Conservation (phyloP, 2,329 filamentous ascomycete species). For the Stenocarpella maydis region DNA sequence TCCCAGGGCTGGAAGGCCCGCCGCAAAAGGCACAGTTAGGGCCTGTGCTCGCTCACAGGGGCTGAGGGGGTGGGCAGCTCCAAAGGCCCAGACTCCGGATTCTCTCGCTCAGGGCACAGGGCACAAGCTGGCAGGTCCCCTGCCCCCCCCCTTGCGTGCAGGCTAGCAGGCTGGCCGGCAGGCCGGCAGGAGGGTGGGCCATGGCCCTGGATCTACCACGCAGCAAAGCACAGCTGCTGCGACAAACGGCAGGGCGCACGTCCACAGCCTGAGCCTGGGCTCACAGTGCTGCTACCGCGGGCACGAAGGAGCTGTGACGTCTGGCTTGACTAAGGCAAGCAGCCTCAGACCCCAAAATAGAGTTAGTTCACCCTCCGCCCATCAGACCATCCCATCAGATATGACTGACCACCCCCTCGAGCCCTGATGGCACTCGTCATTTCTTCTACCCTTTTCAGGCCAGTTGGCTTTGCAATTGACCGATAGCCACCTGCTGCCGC, state of each 20-base stretch:
- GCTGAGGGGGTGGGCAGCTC: slow-evolving; percentile 11
- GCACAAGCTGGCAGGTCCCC: not conserved
- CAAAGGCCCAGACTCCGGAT: slow-evolving; percentile 17
- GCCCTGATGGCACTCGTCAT: slow-evolving; percentile 2
- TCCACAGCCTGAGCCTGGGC: no score
- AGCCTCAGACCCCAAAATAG: slow-evolving; percentile 1
- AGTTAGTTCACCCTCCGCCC: no score
- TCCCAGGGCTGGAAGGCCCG: slow-evolving; percentile 1
- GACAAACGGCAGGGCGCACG: slow-evolving; percentile 2
- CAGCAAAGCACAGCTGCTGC: slow-evolving; percentile 2
- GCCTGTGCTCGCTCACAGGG: not conserved
- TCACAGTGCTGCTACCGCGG: not conserved
- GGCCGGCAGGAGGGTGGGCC: not conserved
- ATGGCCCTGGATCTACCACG: slow-evolving; percentile 11
- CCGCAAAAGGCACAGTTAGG: not conserved
- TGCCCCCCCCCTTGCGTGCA: no score
- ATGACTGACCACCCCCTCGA: slow-evolving; percentile 4
- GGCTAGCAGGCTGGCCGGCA: no score
- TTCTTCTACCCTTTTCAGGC: not conserved
- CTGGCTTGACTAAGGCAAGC: slow-evolving; percentile 5
- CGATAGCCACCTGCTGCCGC: not conserved
- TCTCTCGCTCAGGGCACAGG: not conserved
- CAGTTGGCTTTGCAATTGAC: not conserved
- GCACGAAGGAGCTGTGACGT: slow-evolving; percentile 30
- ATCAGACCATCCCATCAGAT: not conserved